A percentile compares a stretch with the other conserved stretches of the same genome.
These are phyloP conservation scores for Eleusine coracana DNA, from an alignment of 176 grass and related monocot genomes.

Conservation along the genomic window DNA sequence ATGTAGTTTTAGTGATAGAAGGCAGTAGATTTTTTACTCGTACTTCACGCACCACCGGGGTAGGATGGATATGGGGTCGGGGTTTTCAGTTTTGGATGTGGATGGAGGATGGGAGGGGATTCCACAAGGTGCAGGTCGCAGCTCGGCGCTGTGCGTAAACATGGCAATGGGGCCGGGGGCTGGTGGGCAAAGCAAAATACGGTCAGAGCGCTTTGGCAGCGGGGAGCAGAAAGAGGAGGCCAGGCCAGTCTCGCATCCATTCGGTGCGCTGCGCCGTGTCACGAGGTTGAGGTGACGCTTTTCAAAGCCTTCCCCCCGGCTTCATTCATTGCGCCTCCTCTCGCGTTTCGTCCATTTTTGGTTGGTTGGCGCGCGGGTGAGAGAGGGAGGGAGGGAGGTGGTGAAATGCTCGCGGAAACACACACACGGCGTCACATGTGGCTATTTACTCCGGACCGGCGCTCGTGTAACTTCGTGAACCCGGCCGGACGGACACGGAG, in stretches of 20 bases:
- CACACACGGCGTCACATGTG: neutral
- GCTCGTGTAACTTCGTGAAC: neutral
- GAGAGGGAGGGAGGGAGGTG: no score
- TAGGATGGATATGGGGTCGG: neutral
- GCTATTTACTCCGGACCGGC: neutral
- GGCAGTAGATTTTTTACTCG: no score
- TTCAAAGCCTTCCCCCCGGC: neutral
- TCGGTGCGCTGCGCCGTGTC: constrained; percentile 31
- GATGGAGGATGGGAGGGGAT: neutral
- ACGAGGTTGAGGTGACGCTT: constrained; percentile 53
- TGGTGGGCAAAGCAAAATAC: neutral
- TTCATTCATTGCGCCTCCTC: constrained; percentile 44
- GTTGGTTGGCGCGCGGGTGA: no score
- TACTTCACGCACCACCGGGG: no score
- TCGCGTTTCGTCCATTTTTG: no score
- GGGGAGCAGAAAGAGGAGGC: neutral
- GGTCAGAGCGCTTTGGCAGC: neutral
- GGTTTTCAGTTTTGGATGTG: neutral
- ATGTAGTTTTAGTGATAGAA: neutral
- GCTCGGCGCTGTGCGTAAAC: neutral
- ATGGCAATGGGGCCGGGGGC: neutral
- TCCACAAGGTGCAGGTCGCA: neutral
- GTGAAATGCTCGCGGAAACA: neutral
- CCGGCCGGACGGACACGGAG: neutral
- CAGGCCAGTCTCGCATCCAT: neutral